Base-by-base conservation (phyloP, 2,329 filamentous ascomycete genomes). In the Cercospora berteroae region DNA sequence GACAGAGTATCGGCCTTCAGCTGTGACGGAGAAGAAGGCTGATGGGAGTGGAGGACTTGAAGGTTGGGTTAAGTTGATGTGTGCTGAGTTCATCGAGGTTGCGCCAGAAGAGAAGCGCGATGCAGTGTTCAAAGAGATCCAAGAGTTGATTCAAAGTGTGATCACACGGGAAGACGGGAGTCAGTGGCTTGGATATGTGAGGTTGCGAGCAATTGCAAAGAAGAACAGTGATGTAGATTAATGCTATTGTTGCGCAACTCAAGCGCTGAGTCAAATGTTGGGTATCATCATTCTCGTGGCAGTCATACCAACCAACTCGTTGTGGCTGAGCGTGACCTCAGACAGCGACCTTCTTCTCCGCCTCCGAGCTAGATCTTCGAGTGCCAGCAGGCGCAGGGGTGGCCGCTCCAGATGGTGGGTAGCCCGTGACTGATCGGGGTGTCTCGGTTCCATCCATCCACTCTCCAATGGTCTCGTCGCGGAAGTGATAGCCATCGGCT, bases 1-100 rank as follows among this genome's bases (percentile, higher is more conserved):
- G 80, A 76, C 83, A 20, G 88, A 90, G 79, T 90, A 88, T 80
- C 79, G 90, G 61, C 87, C 88, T 27, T 92, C 89, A 27, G 81
- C 76, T 67, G 69, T 83, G 44, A 83, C 79, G 23, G 81, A 67
- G 42, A 60, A 65, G 44, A 79, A 77, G 73, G 74, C 71, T 71
- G 69, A 72, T 68, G 72, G 69, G 52, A 70, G 62, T 66, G 67
- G 69, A 63, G 57, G 71, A 58, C 55, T 70, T 64, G 67, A 67
- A 87, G 86, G 2, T 79, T 91, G 70, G 61, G 57, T 70, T 20
- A 80, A 85, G 71, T 76, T 91, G 67, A 89, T 91, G 83, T 88
- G 85, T 3, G 85, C 83, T 67, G 78, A 81, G 13, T 70, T 89
- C 59, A 79, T 91, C 63, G 86, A 89, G 69, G 80, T 78, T 39